A percentile compares a stretch with the other conserved stretches of the same genome.
Evolutionary conservation across 805 yeast species (phyloP).

Genomic region (Saturnispora bothae): DNA sequence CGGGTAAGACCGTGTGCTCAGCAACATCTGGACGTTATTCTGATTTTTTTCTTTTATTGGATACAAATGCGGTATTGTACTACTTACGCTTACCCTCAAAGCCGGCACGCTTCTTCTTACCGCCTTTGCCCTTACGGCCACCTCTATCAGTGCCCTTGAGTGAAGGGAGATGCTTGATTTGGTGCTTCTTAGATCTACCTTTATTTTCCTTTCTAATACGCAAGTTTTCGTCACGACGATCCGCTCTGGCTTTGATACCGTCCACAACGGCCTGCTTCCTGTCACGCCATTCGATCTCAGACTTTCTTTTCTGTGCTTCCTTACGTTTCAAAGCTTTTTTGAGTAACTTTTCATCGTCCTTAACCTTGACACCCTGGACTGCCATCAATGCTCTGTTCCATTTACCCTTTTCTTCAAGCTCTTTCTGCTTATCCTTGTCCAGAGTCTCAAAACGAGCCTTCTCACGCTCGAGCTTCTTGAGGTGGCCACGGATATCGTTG

Average conservation of each 20-base stretch:
- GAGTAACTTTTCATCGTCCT: slow-evolving; percentile 82
- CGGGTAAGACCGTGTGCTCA: background rate
- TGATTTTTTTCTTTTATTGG: background rate
- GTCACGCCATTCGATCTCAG: slow-evolving; percentile 88
- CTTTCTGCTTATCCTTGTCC: slow-evolving; percentile 50
- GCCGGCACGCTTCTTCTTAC: slow-evolving; percentile 45
- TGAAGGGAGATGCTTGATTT: slow-evolving; percentile 54
- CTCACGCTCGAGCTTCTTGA: slow-evolving; percentile 63
- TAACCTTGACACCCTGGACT: slow-evolving; percentile 80
- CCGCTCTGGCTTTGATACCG: slow-evolving; percentile 61
- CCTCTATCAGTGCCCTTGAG: slow-evolving; percentile 34
- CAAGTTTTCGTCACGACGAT: slow-evolving; percentile 88
- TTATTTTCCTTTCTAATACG: slow-evolving; percentile 77
- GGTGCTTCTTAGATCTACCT: slow-evolving; percentile 68
- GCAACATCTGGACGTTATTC: background rate
- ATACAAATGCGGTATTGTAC: slow-evolving; percentile 5
- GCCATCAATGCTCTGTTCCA: slow-evolving; percentile 81
- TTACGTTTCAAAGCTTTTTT: slow-evolving; percentile 78
- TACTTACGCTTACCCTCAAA: slow-evolving; percentile 55
- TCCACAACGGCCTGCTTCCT: slow-evolving; percentile 73
- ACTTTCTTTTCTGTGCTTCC: slow-evolving; percentile 72
- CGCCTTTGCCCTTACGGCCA: slow-evolving; percentile 22
- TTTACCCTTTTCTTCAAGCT: slow-evolving; percentile 57
- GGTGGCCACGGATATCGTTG: slow-evolving; percentile 76
- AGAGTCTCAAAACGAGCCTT: slow-evolving; percentile 50